Percentiles rank a stretch among this genome's conserved stretches.
Conservation (phyloP, 2,329 filamentous ascomycete species). For the Xylariaceae sp. region DNA sequence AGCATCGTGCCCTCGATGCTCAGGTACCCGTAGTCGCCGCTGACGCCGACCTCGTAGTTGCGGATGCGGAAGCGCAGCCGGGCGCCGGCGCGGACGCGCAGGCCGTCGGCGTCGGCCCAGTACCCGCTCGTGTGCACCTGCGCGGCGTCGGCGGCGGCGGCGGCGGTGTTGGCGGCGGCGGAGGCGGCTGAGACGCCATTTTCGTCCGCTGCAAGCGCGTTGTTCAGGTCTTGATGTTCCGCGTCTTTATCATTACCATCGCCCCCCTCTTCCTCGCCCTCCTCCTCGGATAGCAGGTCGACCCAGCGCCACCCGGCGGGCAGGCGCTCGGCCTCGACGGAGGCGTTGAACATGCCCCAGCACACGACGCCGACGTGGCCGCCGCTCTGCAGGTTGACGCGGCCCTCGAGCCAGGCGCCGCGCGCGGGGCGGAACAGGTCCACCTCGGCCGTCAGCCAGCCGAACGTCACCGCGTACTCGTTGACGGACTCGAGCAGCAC, state of each 20-base stretch:
- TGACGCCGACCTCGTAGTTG: conserved; percentile 74
- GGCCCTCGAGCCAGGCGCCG: conserved; percentile 70
- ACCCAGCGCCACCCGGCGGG: conserved; percentile 78
- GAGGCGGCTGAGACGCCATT: too few relatives aligned
- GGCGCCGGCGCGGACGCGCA: conserved; percentile 54
- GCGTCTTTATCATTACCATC: conserved; percentile 10
- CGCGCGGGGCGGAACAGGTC: conserved; percentile 71
- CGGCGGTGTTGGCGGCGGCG: too few relatives aligned
- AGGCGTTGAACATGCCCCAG: conserved; percentile 87
- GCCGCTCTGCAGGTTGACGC: conserved; percentile 78
- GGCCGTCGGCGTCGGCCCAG: conserved; percentile 66
- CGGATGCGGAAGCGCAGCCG: conserved; percentile 70
- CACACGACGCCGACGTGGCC: conserved; percentile 84
- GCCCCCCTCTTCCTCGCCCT: conserved; percentile 21
- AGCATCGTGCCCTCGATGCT: conserved; percentile 87
- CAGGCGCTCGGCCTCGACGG: conserved; percentile 68
- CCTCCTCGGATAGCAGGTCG: conserved; percentile 39
- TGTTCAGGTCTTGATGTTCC: conserved; percentile 24
- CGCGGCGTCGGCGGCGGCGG: conserved; percentile 32
- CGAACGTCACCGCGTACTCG: conserved; percentile 80
- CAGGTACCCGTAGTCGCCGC: conserved; percentile 69
- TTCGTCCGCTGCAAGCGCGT: conserved; percentile 27
- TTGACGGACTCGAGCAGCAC: conserved; percentile 50
- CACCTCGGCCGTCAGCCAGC: conserved; percentile 84
- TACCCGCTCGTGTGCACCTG: conserved; percentile 56